phyloP scores from a whole-genome alignment of 2,329 filamentous ascomycete genomes.

The Talaromyces atroroseus region DNA sequence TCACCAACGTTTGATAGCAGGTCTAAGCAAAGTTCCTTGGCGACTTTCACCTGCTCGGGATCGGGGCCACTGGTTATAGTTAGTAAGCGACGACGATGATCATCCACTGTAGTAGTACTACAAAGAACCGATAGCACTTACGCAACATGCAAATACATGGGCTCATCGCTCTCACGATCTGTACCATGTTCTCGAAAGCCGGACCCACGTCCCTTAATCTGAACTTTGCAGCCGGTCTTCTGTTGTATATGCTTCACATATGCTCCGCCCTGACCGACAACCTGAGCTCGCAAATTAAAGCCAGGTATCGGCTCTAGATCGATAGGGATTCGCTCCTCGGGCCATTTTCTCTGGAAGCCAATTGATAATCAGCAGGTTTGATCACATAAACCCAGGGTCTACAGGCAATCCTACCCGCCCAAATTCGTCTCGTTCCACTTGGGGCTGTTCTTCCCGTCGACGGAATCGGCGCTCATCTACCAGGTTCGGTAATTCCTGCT shows the following conservation, averaged over 20 bases:
- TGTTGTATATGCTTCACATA: slow-evolving; percentile 98
- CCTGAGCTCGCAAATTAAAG: slow-evolving; percentile 93
- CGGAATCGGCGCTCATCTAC: slow-evolving; percentile 92
- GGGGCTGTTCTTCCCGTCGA: slow-evolving; percentile 63
- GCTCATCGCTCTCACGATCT: slow-evolving; percentile 85
- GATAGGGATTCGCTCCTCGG: slow-evolving; percentile 90
- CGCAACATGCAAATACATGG: slow-evolving; percentile 96
- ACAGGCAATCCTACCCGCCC: slow-evolving; percentile 60
- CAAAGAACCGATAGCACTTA: slow-evolving; percentile 46
- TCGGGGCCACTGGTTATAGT: slow-evolving; percentile 67
- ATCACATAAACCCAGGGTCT: neutral
- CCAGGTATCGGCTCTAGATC: slow-evolving; percentile 84
- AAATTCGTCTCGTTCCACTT: slow-evolving; percentile 82
- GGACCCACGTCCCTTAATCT: slow-evolving; percentile 95
- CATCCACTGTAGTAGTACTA: neutral
- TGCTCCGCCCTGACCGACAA: slow-evolving; percentile 87
- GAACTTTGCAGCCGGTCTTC: slow-evolving; percentile 89
- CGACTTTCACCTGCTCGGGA: slow-evolving; percentile 74
- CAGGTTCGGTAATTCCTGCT: slow-evolving; percentile 89
- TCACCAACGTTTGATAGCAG: slow-evolving; percentile 79
- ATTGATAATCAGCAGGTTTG: neutral
- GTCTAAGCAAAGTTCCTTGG: slow-evolving; percentile 83
- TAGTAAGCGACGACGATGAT: slow-evolving; percentile 21
- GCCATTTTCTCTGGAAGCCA: slow-evolving; percentile 80
- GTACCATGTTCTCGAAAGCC: slow-evolving; percentile 88